Conservation (phyloP, 768 basidiomycete species). For the Boletales sp. region DNA sequence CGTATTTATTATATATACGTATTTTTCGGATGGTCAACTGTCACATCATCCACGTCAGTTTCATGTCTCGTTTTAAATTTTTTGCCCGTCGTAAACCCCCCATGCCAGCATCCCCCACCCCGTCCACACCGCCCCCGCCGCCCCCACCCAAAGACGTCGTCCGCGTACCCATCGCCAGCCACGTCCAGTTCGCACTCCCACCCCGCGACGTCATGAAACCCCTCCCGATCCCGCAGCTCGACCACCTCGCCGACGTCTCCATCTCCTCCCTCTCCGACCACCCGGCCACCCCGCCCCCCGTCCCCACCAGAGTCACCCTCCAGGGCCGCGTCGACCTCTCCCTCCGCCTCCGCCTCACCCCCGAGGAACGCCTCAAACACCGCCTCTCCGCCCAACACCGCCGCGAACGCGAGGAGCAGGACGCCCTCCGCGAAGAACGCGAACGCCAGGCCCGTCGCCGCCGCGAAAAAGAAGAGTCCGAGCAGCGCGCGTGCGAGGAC, state of each 20-base stretch:
- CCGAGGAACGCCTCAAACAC: slow-evolving; percentile 26
- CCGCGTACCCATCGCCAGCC: no score
- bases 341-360: slow-evolving; percentile 14
- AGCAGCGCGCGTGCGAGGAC: slow-evolving; percentile 37
- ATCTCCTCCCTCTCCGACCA: not conserved
- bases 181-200: no score
- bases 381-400: slow-evolving; percentile 19
- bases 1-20: not conserved
- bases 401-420: slow-evolving; percentile 37
- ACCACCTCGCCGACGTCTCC: slow-evolving; percentile 5
- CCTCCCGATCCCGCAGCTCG: slow-evolving; percentile 17
- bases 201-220: slow-evolving; percentile 15
- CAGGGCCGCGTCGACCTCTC: slow-evolving; percentile 6
- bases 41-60: slow-evolving; percentile 6
- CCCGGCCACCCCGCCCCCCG: slow-evolving; percentile 4
- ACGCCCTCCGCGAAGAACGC: slow-evolving; percentile 43
- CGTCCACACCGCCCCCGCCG: slow-evolving; percentile 12
- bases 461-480: slow-evolving; percentile 18
- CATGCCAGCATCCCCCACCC: not conserved
- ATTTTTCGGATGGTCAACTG: slow-evolving; percentile 11
- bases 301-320: not conserved
- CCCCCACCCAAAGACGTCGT: slow-evolving; percentile 24
- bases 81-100: slow-evolving; percentile 15
- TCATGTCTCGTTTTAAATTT: slow-evolving; percentile 12
- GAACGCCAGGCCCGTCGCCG: slow-evolving; percentile 34